A percentile compares a stretch with the other conserved stretches of the same genome.
These are phyloP conservation scores for Plasmodium inui DNA, from an alignment of 169 alveolate species.

Conservation along the genomic window DNA sequence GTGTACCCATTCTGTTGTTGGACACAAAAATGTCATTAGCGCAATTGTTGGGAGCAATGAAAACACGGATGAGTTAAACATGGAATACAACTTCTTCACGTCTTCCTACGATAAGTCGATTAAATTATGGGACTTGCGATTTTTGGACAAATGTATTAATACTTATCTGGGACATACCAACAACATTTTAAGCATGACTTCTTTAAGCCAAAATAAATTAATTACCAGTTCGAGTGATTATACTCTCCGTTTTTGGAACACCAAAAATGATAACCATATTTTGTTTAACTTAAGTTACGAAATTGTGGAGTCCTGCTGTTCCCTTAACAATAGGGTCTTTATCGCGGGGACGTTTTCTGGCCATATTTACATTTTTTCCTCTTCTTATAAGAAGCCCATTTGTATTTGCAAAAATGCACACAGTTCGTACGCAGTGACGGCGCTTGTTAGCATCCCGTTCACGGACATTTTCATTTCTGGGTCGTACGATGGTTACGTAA, in stretches of 20 bases:
- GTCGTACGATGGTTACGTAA: slow-evolving; percentile 61
- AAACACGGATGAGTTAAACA: slow-evolving; percentile 46
- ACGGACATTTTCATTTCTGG: slow-evolving; percentile 65
- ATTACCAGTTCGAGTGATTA: slow-evolving; percentile 59
- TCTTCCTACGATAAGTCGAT: slow-evolving; percentile 84
- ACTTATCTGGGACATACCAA: slow-evolving; percentile 67
- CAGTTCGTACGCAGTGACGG: slow-evolving; percentile 31
- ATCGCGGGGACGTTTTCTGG: slow-evolving; percentile 71
- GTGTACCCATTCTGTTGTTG: slow-evolving; percentile 41
- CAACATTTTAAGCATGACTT: slow-evolving; percentile 42
- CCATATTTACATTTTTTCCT: slow-evolving; percentile 41
- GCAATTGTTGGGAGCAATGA: slow-evolving; percentile 50
- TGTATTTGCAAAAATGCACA: slow-evolving; percentile 62
- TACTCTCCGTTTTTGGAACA: slow-evolving; percentile 69
- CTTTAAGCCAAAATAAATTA: slow-evolving; percentile 43
- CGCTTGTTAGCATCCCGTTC: slow-evolving; percentile 49
- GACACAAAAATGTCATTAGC: slow-evolving; percentile 63
- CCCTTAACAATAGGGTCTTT: slow-evolving; percentile 59
- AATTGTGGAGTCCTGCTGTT: slow-evolving; percentile 65
- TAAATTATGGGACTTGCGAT: slow-evolving; percentile 81
- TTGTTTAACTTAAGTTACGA: slow-evolving; percentile 64
- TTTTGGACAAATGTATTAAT: slow-evolving; percentile 65
- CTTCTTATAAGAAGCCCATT: slow-evolving; percentile 69
- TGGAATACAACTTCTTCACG: slow-evolving; percentile 68
- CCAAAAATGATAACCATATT: slow-evolving; percentile 68